phyloP scores from a whole-genome alignment of 2,329 filamentous ascomycete species.

The Botrytis elliptica region DNA sequence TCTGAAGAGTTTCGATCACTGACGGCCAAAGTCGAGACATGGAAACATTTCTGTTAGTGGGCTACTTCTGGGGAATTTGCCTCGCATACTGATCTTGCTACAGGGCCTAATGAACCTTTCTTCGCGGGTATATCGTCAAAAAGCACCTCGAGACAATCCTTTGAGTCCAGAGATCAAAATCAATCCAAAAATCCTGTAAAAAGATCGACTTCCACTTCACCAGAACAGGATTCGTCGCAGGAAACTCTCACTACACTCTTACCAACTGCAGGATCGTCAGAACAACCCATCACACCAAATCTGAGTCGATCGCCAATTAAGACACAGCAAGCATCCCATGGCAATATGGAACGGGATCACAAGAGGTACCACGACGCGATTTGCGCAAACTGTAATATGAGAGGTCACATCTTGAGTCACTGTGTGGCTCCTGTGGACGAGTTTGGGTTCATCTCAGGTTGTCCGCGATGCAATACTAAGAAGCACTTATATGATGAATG shows the following conservation, averaged over 20 bases:
- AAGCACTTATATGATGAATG: neutral
- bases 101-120: neutral
- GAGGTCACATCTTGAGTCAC: neutral
- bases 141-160: too few relatives aligned
- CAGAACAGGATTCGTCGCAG: neutral
- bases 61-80: neutral
- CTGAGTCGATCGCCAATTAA: neutral
- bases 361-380: neutral
- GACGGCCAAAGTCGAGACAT: neutral
- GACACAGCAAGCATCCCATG: neutral
- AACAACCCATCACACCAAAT: too few relatives aligned
- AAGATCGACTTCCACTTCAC: too few relatives aligned
- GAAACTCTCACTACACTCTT: neutral
- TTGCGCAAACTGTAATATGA: neutral
- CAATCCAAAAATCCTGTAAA: neutral
- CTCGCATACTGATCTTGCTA: neutral
- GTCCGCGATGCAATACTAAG: neutral
- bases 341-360: neutral
- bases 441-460: constrained; percentile 8
- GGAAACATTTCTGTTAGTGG: neutral
- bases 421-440: constrained; percentile 8
- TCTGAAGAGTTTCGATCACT: neutral
- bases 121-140: neutral
- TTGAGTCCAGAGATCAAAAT: too few relatives aligned
- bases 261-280: neutral